Conservation (phyloP, 176 grass and related monocot species). For the Tillandsia leiboldiana region DNA sequence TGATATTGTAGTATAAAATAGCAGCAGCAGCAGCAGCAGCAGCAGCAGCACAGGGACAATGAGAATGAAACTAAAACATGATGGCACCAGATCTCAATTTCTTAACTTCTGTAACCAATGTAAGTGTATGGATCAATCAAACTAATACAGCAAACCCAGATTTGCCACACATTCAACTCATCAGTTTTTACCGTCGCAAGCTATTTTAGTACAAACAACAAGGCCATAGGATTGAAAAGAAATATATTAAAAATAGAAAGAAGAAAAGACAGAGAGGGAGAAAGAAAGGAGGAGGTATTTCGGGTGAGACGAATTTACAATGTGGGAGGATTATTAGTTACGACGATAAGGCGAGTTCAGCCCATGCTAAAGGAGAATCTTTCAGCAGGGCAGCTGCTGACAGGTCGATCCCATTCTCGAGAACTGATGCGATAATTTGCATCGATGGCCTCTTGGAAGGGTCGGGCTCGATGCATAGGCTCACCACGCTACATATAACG, state of each 20-base stretch:
- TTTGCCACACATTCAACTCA: no score
- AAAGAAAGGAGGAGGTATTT: not conserved
- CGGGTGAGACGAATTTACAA: slow-evolving; percentile 10
- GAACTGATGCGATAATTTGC: slow-evolving; percentile 65
- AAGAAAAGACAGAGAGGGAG: not conserved
- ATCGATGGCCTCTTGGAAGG: slow-evolving; percentile 72
- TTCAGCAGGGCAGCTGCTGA: slow-evolving; percentile 65
- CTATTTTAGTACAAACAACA: no score
- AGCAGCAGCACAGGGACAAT: no score
- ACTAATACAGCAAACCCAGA: no score
- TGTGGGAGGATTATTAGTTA: slow-evolving; percentile 6
- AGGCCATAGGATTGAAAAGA: not conserved
- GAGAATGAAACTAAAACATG: no score
- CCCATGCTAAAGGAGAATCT: slow-evolving; percentile 76
- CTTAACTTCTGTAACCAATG: no score
- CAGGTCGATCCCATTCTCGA: slow-evolving; percentile 67
- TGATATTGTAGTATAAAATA: no score
- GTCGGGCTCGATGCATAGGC: slow-evolving; percentile 78
- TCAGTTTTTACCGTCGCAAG: no score
- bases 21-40: no score
- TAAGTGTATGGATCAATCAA: no score
- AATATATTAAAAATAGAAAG: not conserved
- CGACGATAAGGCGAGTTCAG: slow-evolving; percentile 63
- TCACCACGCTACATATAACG: slow-evolving; percentile 75
- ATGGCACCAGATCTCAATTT: no score